Conservation (phyloP, 441 rosid genomes). For the Jatropha podagrica region DNA sequence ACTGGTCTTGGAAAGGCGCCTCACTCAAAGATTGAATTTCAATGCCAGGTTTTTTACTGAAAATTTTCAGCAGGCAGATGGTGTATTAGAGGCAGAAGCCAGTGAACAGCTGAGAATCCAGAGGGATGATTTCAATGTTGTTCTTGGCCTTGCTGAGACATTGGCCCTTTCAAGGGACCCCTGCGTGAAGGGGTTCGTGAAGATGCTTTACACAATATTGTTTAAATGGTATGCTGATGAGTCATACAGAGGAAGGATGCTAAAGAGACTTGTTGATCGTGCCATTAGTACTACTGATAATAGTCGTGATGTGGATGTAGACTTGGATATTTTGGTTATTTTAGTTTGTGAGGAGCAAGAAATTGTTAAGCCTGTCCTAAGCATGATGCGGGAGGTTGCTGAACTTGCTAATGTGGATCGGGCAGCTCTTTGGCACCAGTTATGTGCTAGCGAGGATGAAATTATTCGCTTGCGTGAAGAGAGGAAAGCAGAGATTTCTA, state of each 20-base stretch:
- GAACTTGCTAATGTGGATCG: slow-evolving; percentile 94
- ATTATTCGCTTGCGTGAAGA: slow-evolving; percentile 71
- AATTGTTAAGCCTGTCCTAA: slow-evolving; percentile 64
- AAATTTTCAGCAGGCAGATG: slow-evolving; percentile 55
- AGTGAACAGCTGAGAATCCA: slow-evolving; percentile 62
- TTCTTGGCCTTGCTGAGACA: slow-evolving; percentile 97
- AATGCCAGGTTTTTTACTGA: slow-evolving; percentile 52
- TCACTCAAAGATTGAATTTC: slow-evolving; percentile 52
- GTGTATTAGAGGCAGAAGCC: slow-evolving; percentile 60
- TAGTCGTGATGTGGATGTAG: slow-evolving; percentile 63
- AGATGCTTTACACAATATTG: slow-evolving; percentile 75
- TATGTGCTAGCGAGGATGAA: slow-evolving; percentile 85
- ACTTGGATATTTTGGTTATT: slow-evolving; percentile 79
- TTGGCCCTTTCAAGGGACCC: slow-evolving; percentile 74
- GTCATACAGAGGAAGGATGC: slow-evolving; percentile 72
- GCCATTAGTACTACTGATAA: slow-evolving; percentile 68
- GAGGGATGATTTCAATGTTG: slow-evolving; percentile 65
- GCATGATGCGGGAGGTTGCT: slow-evolving; percentile 88
- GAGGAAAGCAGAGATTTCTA: slow-evolving; percentile 65
- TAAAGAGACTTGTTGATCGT: slow-evolving; percentile 88
- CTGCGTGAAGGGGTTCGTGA: slow-evolving; percentile 79
- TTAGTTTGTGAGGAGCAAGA: slow-evolving; percentile 89
- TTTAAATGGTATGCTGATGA: slow-evolving; percentile 89
- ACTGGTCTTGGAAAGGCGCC: slow-evolving; percentile 83
- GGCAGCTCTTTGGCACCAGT: slow-evolving; percentile 96